These are phyloP conservation scores for Tetrahymena malaccensis DNA, from an alignment of 73 alveolate species.

Conservation along the genomic window DNA sequence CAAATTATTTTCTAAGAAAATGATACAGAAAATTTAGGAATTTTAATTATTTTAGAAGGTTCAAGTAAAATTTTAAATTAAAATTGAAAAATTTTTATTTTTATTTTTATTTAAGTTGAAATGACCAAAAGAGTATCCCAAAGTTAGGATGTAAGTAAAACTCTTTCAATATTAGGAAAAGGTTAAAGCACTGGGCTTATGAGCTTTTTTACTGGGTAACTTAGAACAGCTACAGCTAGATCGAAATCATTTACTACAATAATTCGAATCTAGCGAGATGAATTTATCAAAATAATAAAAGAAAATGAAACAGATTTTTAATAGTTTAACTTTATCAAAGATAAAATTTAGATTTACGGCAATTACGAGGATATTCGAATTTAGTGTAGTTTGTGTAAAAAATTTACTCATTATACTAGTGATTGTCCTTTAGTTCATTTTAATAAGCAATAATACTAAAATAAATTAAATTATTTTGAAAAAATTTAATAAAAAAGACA, in stretches of 20 bases:
- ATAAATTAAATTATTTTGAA: background rate
- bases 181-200: background rate
- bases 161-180: background rate
- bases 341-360: background rate
- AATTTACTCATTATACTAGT: background rate
- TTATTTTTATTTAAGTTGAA: background rate
- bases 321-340: background rate
- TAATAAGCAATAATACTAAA: background rate
- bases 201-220: background rate
- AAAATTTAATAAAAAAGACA: background rate
- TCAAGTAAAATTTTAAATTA: background rate
- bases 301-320: background rate
- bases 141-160: background rate
- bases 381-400: background rate
- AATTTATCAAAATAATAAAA: background rate
- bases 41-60: background rate
- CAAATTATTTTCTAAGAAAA: background rate
- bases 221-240: background rate
- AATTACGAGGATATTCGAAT: background rate
- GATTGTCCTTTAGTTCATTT: background rate
- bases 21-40: background rate
- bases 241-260: background rate
- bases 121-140: background rate
- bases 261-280: background rate
- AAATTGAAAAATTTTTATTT: background rate